Conservation (phyloP, 164 flowering plant species). For the Aristolochia fimbriata region DNA sequence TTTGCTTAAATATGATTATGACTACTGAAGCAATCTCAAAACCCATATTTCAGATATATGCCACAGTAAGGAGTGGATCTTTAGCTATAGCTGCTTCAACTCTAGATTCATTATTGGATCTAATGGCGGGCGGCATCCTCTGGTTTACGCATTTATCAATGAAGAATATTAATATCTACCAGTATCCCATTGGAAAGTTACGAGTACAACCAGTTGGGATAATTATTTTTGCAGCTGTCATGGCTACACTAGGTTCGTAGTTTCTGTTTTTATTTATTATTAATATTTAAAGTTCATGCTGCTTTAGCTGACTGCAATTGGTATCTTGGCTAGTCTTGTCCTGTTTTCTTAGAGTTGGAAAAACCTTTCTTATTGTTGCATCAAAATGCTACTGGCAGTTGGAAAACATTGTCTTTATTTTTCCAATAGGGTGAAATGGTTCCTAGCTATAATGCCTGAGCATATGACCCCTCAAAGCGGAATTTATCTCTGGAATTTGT, state of each 20-base stretch:
- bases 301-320: too few relatives aligned
- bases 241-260: conserved; percentile 89
- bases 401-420: too few relatives aligned
- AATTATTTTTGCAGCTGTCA: conserved; percentile 85
- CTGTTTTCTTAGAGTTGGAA: too few relatives aligned
- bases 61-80: conserved; percentile 83
- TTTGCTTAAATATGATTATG: not conserved
- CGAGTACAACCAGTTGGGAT: conserved; percentile 98
- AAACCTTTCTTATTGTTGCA: too few relatives aligned
- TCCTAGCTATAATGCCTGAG: too few relatives aligned
- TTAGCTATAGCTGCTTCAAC: conserved; percentile 97
- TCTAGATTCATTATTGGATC: conserved; percentile 86
- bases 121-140: conserved; percentile 97
- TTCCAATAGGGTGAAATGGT: too few relatives aligned
- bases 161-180: conserved; percentile 78
- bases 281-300: too few relatives aligned
- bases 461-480: too few relatives aligned
- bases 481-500: too few relatives aligned
- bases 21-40: conserved; percentile 1
- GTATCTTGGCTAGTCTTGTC: too few relatives aligned
- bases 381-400: too few relatives aligned
- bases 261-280: not conserved
- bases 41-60: conserved; percentile 50
- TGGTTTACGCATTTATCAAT: conserved; percentile 91
- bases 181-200: conserved; percentile 92